Evolutionary conservation across 2,329 filamentous ascomycete species (phyloP).

Genomic region (Fusarium nurragi): DNA sequence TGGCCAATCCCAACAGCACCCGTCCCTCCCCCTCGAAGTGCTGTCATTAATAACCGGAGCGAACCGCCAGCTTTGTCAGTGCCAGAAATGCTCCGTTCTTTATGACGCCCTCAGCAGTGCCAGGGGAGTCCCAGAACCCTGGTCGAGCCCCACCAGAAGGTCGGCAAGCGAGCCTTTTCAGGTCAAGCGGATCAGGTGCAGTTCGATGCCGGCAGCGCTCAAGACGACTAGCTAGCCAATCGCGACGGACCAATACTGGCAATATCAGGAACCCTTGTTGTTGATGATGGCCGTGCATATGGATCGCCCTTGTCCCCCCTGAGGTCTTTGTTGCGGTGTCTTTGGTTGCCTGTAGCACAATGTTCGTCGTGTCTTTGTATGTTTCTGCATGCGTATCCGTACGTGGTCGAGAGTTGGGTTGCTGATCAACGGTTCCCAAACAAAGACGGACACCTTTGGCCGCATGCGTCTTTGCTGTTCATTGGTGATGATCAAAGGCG

Average conservation of each 20-base stretch:
- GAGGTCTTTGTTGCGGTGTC: conserved; percentile 1
- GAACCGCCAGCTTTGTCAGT: neutral
- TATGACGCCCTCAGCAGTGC: conserved; percentile 15
- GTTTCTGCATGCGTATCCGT: neutral
- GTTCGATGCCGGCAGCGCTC: conserved; percentile 5
- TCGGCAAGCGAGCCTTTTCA: conserved; percentile 1
- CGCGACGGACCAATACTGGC: neutral
- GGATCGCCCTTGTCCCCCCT: conserved; percentile 22
- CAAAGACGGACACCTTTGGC: neutral
- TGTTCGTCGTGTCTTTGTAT: neutral
- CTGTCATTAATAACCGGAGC: conserved; percentile 17
- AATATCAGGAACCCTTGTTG: conserved; percentile 18
- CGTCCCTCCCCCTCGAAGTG: conserved; percentile 26
- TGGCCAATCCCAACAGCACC: conserved; percentile 34
- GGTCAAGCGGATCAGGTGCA: conserved; percentile 4
- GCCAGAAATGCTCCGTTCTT: conserved; percentile 3
- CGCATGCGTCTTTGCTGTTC: conserved; percentile 15
- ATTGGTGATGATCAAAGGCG: conserved; percentile 18
- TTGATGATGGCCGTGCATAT: neutral
- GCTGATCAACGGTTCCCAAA: neutral
- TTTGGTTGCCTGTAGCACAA: conserved; percentile 8
- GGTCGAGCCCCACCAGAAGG: neutral
- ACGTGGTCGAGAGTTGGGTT: neutral
- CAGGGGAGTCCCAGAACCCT: conserved; percentile 3
- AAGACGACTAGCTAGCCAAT: conserved; percentile 21